These are phyloP conservation scores for Schwanniomyces occidentalis DNA, from an alignment of 805 yeast species.

Conservation along the genomic window DNA sequence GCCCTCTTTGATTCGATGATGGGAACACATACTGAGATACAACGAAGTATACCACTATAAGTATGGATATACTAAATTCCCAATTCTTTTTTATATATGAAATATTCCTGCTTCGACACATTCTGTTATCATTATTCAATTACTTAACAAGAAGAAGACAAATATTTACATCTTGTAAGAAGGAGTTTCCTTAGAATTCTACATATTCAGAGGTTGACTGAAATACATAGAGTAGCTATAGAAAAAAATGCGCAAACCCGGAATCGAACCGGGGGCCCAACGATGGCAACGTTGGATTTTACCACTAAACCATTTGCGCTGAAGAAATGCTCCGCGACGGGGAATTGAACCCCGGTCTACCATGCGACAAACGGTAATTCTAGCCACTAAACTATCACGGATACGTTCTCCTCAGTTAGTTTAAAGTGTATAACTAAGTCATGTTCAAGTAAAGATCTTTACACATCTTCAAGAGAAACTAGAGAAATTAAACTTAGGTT, in stretches of 20 bases:
- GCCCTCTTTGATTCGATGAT: slow-evolving; percentile 13
- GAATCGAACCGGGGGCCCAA: slow-evolving; percentile 7
- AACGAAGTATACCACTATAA: slow-evolving; percentile 20
- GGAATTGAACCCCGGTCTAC: slow-evolving; percentile 24
- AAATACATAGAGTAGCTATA: too few species aligned
- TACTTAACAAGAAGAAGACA: too few species aligned
- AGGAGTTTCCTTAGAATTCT: too few species aligned
- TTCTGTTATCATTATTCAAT: too few species aligned
- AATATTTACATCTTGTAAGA: too few species aligned
- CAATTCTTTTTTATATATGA: too few species aligned
- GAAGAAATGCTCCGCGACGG: slow-evolving; percentile 17
- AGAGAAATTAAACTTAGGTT: too few species aligned
- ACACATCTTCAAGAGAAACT: too few species aligned
- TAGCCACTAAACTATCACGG: slow-evolving; percentile 16
- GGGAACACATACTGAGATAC: slow-evolving; percentile 18
- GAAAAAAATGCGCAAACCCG: slow-evolving; percentile 13
- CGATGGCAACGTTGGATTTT: slow-evolving; percentile 17
- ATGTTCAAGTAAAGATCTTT: too few species aligned
- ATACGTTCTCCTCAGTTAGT: neutral
- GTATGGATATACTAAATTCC: slow-evolving; percentile 24
- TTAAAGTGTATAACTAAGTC: too few species aligned
- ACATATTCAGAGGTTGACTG: too few species aligned
- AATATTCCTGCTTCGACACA: too few species aligned
- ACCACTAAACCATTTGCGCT: slow-evolving; percentile 15
- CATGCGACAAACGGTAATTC: slow-evolving; percentile 22